A percentile compares a stretch with the other conserved stretches of the same genome.
Evolutionary conservation across 352 stramenopile genomes (phyloP).

Genomic region (Globisporangium viniferum): DNA sequence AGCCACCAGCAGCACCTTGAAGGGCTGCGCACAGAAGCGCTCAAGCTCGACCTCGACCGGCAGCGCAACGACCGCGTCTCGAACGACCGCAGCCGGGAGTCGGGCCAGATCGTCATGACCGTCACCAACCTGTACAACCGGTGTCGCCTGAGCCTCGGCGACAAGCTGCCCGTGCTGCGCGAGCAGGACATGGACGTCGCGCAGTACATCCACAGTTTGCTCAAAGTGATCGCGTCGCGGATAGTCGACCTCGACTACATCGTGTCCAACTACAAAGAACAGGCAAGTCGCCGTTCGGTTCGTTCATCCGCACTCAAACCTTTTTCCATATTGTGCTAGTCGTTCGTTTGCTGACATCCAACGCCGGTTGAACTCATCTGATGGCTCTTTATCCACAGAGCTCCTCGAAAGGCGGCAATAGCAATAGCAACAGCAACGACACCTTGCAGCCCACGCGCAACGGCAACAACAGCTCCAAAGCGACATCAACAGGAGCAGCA

Average conservation of each 20-base stretch:
- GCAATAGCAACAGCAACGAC: not conserved
- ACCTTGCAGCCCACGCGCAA: not conserved
- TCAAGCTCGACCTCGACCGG: constrained; percentile 81
- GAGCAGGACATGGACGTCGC: constrained; percentile 72
- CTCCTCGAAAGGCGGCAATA: constrained; percentile 8
- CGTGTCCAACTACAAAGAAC: constrained; percentile 61
- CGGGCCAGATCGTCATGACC: constrained; percentile 87
- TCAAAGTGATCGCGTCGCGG: constrained; percentile 77
- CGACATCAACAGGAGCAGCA: not conserved
- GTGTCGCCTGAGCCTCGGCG: constrained; percentile 66
- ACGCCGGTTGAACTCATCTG: not conserved
- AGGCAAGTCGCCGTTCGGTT: constrained; percentile 22
- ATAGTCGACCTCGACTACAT: constrained; percentile 88
- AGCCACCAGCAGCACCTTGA: constrained; percentile 81
- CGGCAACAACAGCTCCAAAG: not conserved
- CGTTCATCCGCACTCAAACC: not conserved
- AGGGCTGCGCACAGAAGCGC: constrained; percentile 61
- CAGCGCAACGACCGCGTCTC: constrained; percentile 70
- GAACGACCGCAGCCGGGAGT: constrained; percentile 85
- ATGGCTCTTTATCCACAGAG: not conserved
- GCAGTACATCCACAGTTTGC: constrained; percentile 69
- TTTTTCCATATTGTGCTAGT: not conserved
- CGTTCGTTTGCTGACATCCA: not conserved
- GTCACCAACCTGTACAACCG: constrained; percentile 91
- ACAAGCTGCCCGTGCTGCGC: constrained; percentile 70